Conservation (phyloP, 768 basidiomycete species). For the Tylopilus felleus region DNA sequence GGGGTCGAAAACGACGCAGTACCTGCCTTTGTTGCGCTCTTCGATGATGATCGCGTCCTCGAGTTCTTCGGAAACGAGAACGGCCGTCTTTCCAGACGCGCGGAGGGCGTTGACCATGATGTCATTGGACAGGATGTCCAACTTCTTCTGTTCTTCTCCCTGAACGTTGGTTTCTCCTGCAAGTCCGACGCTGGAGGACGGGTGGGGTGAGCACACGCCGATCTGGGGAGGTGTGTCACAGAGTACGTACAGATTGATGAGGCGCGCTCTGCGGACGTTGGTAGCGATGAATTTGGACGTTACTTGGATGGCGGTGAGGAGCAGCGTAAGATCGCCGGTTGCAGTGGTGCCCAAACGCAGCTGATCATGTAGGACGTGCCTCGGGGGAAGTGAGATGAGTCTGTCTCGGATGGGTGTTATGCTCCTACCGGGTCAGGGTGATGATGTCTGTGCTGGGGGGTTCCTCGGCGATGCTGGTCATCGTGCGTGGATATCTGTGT, state of each 20-base stretch:
- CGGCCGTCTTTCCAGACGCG: constrained; percentile 94
- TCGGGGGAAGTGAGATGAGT: constrained; percentile 28
- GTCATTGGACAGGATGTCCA: constrained; percentile 96
- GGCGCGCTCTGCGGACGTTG: constrained; percentile 93
- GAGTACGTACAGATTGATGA: constrained; percentile 87
- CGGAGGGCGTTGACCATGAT: constrained; percentile 98
- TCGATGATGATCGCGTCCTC: constrained; percentile 92
- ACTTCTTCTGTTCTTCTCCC: constrained; percentile 99
- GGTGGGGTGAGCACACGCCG: background rate
- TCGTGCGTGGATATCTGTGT: constrained; percentile 6
- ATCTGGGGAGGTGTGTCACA: background rate
- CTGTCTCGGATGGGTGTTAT: background rate
- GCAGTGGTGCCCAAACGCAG: constrained; percentile 76
- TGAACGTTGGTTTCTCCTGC: constrained; percentile 97
- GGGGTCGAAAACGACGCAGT: constrained; percentile 98
- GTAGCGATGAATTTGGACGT: constrained; percentile 98
- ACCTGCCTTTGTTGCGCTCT: constrained; percentile 73
- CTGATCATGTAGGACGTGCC: constrained; percentile 88
- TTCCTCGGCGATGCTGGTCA: constrained; percentile 46
- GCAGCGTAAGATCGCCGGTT: constrained; percentile 90
- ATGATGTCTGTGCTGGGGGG: constrained; percentile 82
- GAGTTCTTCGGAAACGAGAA: constrained; percentile 94
- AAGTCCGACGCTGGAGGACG: constrained; percentile 74
- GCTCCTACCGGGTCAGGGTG: constrained; percentile 81
- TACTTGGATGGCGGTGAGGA: constrained; percentile 93